Percentiles rank a stretch among this genome's conserved stretches.
Conservation (phyloP, 345 rosid species). For the Syzygium aqueum region DNA sequence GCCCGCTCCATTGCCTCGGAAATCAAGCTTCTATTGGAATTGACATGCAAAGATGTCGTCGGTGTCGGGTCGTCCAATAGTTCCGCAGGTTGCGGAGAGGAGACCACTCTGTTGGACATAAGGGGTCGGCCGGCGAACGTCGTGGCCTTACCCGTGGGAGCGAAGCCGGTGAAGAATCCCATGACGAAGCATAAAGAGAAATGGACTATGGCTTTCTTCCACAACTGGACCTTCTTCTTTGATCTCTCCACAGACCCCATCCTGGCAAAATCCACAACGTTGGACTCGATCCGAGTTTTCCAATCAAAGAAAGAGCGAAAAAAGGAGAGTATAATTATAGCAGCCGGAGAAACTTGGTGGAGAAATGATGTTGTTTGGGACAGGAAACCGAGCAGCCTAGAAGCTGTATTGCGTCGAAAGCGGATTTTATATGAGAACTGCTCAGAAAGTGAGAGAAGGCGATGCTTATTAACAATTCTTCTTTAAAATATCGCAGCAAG, state of each 20-base stretch:
- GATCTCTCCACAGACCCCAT: constrained; percentile 54
- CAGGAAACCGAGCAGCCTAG: background rate
- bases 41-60: background rate
- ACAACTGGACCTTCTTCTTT: constrained; percentile 70
- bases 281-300: background rate
- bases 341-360: background rate
- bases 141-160: constrained; percentile 62
- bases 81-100: background rate
- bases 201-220: constrained; percentile 84
- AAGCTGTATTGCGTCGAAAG: background rate
- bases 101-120: background rate
- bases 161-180: constrained; percentile 94
- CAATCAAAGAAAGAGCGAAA: background rate
- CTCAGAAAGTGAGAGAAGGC: background rate
- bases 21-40: background rate
- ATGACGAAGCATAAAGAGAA: constrained; percentile 78
- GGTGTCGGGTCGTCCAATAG: background rate
- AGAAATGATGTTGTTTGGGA: background rate
- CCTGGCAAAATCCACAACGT: background rate
- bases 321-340: background rate
- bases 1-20: background rate
- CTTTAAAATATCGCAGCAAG: background rate
- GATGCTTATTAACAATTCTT: background rate
- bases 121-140: background rate
- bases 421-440: background rate